A percentile compares a stretch with the other conserved stretches of the same genome.
phyloP scores from a whole-genome alignment of 169 alveolate species.

The Neospora caninum region DNA sequence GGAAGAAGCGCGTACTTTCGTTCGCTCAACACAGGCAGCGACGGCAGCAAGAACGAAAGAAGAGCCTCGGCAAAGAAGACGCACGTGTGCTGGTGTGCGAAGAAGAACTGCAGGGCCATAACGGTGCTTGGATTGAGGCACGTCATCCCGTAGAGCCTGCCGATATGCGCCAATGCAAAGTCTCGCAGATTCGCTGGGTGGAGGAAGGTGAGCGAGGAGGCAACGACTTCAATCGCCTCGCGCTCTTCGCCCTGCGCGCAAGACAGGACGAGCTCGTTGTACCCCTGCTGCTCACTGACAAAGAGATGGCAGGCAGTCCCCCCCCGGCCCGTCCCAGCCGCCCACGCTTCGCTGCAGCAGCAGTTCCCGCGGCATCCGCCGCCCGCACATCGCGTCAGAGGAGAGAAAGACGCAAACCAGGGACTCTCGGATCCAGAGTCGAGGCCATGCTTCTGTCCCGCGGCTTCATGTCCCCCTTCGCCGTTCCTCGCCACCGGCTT shows the following conservation, averaged over 20 bases:
- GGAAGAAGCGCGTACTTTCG: conserved; percentile 64
- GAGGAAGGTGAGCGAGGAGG: conserved; percentile 56
- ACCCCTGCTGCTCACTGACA: background rate
- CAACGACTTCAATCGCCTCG: conserved; percentile 48
- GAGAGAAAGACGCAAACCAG: background rate
- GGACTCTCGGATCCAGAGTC: background rate
- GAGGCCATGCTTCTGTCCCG: background rate
- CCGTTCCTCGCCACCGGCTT: background rate
- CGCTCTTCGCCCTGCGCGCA: conserved; percentile 61
- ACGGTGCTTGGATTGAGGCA: conserved; percentile 43
- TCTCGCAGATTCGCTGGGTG: conserved; percentile 40
- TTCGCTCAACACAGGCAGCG: conserved; percentile 49
- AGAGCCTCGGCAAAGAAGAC: conserved; percentile 61
- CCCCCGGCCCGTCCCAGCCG: conserved; percentile 9
- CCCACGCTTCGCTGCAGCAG: conserved; percentile 35
- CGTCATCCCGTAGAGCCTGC: conserved; percentile 40
- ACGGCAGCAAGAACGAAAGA: conserved; percentile 34
- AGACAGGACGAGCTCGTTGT: conserved; percentile 2
- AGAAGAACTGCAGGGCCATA: conserved; percentile 56
- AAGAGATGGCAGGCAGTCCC: background rate
- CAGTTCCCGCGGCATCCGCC: conserved; percentile 26
- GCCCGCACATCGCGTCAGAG: background rate
- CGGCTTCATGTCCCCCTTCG: background rate
- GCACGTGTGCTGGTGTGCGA: conserved; percentile 66
- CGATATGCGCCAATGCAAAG: conserved; percentile 22